Base-by-base conservation (phyloP, 208 protist genomes). In the Sergeia podlipaevii region DNA sequence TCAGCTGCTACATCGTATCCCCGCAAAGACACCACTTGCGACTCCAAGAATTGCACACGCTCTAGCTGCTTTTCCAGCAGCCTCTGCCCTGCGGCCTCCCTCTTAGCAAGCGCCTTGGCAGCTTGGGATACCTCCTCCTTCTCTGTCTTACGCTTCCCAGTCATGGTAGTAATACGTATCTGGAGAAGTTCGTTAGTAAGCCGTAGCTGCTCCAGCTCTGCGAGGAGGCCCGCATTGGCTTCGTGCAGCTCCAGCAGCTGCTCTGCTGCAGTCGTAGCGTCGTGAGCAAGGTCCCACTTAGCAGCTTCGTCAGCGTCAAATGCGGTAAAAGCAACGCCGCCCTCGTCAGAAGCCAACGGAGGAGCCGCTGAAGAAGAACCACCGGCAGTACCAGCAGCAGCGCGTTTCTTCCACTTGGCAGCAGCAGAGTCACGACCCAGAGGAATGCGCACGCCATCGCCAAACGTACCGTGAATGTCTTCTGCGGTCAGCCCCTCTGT, bases 41-140 rank as follows among this genome's bases (percentile, higher is more conserved):
- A 66, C 72, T 96, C 85, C n/a, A 96, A 68, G 45, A 96, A 96
- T 2, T 56, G 42, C 13, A 96, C 81, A 3, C 85, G 80, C 51
- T 96, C 85, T 8, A 91, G 55, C 60, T 93, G 81, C 23, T 65
- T 55, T 43, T 79, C 74, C 20, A 96, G 58, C 50, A 93, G 52
- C 11, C 49, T 43, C 49, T 86, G 78, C 0, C 74, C 69, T 1
- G 80, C 77, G 27, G 42, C 70, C 57, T 89, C 80, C 0, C 80
- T 70, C 13, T 61, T 33, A 68, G 77, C 64, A 43, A 88, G 44
- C 20, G 71, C 67, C 36, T 56, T 39, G 20, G 69, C 56, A 2
- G 42, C 70, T 11, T 75, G 54, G 5, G 48, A 46, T 28, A 81
- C 45, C 49, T 86, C 59, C 10, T 53, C 38, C 52, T 58, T 44